Evolutionary conservation across 768 basidiomycete species (phyloP), one percentile per base, ranked within the genome.

Genomic region (Tylopilus subfusipes): DNA sequence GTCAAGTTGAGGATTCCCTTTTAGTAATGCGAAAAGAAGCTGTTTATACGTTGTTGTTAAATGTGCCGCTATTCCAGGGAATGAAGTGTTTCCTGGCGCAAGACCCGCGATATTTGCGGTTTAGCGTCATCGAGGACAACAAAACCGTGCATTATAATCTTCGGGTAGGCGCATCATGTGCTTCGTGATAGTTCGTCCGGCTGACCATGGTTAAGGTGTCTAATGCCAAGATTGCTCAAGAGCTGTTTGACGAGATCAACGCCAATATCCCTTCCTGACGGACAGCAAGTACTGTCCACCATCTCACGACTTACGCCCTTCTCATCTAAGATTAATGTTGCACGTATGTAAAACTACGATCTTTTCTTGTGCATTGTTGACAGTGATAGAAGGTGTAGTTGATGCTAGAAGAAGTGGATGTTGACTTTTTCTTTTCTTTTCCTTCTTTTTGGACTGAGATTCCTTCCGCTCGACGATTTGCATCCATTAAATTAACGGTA

Each of bases 21-120:
- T 4, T 60, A 91, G 90, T 92, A 19, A 90, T 92, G 88, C 81
- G 90, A 57, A 91, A 90, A 68, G 90, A 92, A 62, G 90, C 88
- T 0, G 89, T 91, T 19, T 86, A 83, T 65, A 77, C 86, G 2
- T 69, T 91, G 49, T 64, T 92, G 53, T 75, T 92, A 42, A 92
- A 92, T 61, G 81, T 85, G 46, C 82, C 85, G 44, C 73, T 92
- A 49, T 92, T 91, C 76, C 74, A 76, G 61, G 90, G 90, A 30
- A 92, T 92, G 88, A 78, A 77, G 52, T 88, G 84, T 68, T 75
- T 73, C 54, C 63, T 86, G 52, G 85, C 86, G 18, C 86, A 88
- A 65, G 89, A 92, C 63, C 86, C 88, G 18, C 81, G 89, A 61
- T 92, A 90, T 71, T 65, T 92, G 63, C 77, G 88, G 50, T 85